These are phyloP conservation scores for Aspergillus vadensis DNA, from an alignment of 2,329 filamentous ascomycete species.

Conservation along the genomic window DNA sequence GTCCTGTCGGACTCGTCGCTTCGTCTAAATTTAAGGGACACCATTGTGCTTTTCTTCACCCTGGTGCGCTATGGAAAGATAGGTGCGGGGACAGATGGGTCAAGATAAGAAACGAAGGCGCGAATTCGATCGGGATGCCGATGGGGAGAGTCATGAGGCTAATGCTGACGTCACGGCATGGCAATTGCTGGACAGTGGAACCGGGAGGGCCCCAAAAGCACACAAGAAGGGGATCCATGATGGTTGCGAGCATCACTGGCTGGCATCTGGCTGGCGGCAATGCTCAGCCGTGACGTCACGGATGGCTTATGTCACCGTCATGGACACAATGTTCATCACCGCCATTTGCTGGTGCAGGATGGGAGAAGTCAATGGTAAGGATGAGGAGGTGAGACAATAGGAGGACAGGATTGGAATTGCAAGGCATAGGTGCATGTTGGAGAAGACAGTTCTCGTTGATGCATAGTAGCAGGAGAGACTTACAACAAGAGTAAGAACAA, in stretches of 20 bases:
- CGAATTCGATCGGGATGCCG: background rate
- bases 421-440: background rate
- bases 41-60: background rate
- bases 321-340: background rate
- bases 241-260: background rate
- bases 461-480: too few relatives aligned
- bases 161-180: background rate
- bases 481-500: too few relatives aligned
- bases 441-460: too few relatives aligned
- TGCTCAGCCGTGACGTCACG: conserved; percentile 7
- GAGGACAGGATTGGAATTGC: background rate
- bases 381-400: background rate
- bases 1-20: background rate
- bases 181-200: background rate
- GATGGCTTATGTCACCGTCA: background rate
- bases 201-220: too few relatives aligned
- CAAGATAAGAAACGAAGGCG: background rate
- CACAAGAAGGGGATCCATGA: background rate
- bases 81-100: background rate
- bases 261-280: background rate
- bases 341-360: background rate
- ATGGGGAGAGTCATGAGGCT: background rate
- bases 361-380: background rate
- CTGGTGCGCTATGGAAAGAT: background rate
- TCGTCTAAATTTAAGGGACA: conserved; percentile 1